Percentiles rank a stretch among this genome's conserved stretches.
Conservation (phyloP, 2,329 filamentous ascomycete genomes). For the Diaporthe ampelina region DNA sequence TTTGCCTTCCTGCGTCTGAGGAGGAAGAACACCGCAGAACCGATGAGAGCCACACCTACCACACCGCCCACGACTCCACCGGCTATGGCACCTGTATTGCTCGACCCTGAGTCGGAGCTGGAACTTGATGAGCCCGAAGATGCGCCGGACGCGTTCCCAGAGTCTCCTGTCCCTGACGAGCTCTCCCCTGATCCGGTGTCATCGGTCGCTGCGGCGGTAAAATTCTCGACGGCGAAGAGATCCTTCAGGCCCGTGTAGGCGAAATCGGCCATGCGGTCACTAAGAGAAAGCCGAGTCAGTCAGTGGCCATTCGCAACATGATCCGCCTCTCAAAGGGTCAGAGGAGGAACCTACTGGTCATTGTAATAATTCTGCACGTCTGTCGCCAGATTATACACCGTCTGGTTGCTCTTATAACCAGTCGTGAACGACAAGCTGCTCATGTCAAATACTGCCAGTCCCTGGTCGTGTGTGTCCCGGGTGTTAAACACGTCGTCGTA, state of each 20-base stretch:
- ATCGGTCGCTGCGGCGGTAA: constrained; percentile 24
- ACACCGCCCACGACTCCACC: constrained; percentile 3
- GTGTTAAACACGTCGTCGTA: constrained; percentile 43
- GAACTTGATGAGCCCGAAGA: not conserved
- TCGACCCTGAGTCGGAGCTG: not conserved
- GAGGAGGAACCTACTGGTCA: not conserved
- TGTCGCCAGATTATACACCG: constrained; percentile 9
- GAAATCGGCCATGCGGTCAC: constrained; percentile 30
- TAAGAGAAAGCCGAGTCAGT: not conserved
- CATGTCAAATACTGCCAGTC: constrained; percentile 45
- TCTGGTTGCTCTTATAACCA: constrained; percentile 32
- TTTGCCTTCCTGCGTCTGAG: not conserved
- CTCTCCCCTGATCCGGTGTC: not conserved
- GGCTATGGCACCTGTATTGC: constrained; percentile 1
- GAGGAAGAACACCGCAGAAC: not conserved
- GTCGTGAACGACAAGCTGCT: constrained; percentile 40
- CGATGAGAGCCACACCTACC: not conserved
- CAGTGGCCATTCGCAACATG: not conserved
- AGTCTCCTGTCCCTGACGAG: not conserved
- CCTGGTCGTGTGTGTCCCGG: constrained; percentile 42
- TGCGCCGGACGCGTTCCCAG: not conserved
- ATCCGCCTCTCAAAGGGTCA: too few species aligned
- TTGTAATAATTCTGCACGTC: constrained; percentile 7
- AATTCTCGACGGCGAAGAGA: constrained; percentile 29
- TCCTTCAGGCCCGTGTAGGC: constrained; percentile 8